Evolutionary conservation across 2,329 filamentous ascomycete species (phyloP), one percentile per base, ranked within the genome.

Genomic region (Trichoderma gracile): DNA sequence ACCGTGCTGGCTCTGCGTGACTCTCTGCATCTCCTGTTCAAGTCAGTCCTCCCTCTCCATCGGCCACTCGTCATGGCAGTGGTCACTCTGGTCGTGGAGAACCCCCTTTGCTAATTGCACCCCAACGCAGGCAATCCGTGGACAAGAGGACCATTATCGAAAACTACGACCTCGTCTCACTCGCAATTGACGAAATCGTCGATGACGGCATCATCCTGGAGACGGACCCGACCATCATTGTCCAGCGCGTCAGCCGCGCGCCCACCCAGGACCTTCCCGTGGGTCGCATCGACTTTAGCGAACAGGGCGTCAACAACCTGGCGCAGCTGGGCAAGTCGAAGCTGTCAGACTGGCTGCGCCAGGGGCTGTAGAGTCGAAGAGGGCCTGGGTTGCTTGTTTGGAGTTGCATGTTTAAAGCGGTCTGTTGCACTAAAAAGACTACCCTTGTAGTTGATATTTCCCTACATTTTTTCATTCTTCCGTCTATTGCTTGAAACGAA

Each of bases 111-210:
- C 57, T 64, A 56, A 63, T 25, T 9, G 10, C 17, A 17, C 7
- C 38, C 15, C 8, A 46, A 25, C 10, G 3, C 70, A 97, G 92
- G 79, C 94, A 96, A 84, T 92, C 92, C 40, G 93, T 96, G 57
- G 95, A 99, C 82, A 97, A 97, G 85, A 89, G 95, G 70, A 98
- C 95, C 65, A 93, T 98, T 70, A 89, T 98, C 74, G 95, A 99
- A 80, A 98, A 98, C 85, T 99, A 98, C 82, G 95, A 98, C 78
- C 86, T 98, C 23, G 91, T 97, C 67, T 91, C 93, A 15, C 86
- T 99, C 61, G 92, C 93, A 50, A 91, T 99, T 69, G 95, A 99
- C 78, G 95, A 99, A 78, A 94, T 96, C 67, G 87, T 96, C 61
- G 93, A 97, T 78, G 93, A 96, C 74, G 95, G 95, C 66, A 96